A percentile compares a stretch with the other conserved stretches of the same genome.
Evolutionary conservation across 768 basidiomycete species (phyloP).

Genomic region (Pleurotus eryngii): DNA sequence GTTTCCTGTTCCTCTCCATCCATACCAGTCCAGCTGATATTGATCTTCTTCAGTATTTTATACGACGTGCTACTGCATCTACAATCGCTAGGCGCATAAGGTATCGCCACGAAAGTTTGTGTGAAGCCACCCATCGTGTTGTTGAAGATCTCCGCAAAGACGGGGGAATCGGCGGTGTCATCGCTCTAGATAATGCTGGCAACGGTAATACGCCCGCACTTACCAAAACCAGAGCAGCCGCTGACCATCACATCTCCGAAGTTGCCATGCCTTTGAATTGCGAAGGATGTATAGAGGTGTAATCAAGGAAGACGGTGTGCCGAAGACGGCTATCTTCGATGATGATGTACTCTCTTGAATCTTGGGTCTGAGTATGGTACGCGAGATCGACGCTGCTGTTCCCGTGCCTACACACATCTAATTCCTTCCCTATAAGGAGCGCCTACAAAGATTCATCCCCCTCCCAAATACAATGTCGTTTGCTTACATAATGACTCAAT

Average conservation of each 20-base stretch:
- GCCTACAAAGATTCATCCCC: background rate
- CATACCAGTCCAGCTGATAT: constrained; percentile 5
- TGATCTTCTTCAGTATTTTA: constrained; percentile 57
- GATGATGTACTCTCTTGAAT: constrained; percentile 48
- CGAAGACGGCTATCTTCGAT: constrained; percentile 73
- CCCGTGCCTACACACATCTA: background rate
- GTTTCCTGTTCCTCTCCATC: constrained; percentile 17
- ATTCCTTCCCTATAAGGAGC: too few species aligned
- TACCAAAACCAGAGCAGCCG: too few species aligned
- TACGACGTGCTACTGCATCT: constrained; percentile 62
- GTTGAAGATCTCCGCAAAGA: constrained; percentile 55
- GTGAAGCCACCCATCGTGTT: constrained; percentile 49
- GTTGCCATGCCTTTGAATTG: constrained; percentile 76
- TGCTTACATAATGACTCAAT: background rate
- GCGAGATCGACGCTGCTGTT: background rate
- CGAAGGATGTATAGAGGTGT: constrained; percentile 79
- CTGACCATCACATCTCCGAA: constrained; percentile 19
- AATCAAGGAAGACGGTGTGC: constrained; percentile 62
- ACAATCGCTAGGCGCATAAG: constrained; percentile 67
- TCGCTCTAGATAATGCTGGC: constrained; percentile 68
- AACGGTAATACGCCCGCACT: constrained; percentile 43
- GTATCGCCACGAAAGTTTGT: constrained; percentile 53
- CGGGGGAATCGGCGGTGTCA: constrained; percentile 72
- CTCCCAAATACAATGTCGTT: background rate
- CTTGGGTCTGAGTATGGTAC: background rate